Evolutionary conservation across 495 filamentous ascomycete genomes (phyloP), one percentile per base, ranked within the genome.

Genomic region (Poronia punctata): DNA sequence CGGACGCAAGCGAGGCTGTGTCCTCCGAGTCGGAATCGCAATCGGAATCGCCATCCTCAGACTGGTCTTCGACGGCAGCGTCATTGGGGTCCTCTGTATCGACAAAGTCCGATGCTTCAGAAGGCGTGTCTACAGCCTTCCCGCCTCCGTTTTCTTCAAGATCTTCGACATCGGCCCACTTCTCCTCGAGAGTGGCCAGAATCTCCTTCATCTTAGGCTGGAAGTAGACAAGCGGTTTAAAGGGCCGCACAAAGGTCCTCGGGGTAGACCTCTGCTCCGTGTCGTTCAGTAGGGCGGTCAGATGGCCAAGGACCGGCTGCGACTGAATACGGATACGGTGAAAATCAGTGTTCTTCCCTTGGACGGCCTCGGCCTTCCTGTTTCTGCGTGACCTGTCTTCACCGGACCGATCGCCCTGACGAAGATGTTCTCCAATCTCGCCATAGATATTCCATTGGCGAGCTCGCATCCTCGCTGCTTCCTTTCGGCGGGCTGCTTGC

Each of bases 281-380:
- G 27, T 52, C 50, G 18, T 50, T 51, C 15, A 52, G 31, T 15
- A 59, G 39, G 2, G 52, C 43, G 2, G 57, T 54, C 22, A 62
- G 38, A 14, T 57, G 54, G 10, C 44, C 45, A 3, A 69, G 45
- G 9, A 69, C 16, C 11, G 53, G 43, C 22, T 52, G 58, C 0
- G 64, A 66, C 40, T 67, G 59, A 32, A 70, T 54, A 1, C 66
- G 62, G 28, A 70, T 46, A 4, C 66, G 59, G 25, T 56, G 46
- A 14, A 66, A 52, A 29, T 57, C 54, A 9, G 36, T 56, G 4
- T 51, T 45, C 3, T 43, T 35, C 18, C 28, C 18, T 40, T 64
- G 56, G 23, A 36, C 17, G 5, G 44, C 21, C n/a, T 57, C 53
- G 11, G 37, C 44, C 32, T 36, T 48, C 50, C 42, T 57, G 2